Conservation (phyloP, 768 basidiomycete genomes). For the Mycena rebaudengoi region DNA sequence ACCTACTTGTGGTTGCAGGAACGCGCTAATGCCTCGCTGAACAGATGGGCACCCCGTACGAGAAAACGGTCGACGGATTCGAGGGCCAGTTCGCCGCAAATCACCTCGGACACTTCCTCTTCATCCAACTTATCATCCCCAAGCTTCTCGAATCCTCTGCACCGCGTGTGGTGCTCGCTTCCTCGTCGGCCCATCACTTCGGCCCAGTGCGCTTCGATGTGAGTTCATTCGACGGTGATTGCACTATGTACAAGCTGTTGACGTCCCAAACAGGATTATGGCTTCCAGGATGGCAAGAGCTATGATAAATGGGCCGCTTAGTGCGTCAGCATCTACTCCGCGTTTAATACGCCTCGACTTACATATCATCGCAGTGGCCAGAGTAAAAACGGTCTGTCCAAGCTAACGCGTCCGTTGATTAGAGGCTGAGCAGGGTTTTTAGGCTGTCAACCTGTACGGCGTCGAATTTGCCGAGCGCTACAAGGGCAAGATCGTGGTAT, state of each 20-base stretch:
- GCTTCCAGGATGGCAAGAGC: constrained; percentile 11
- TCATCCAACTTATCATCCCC: constrained; percentile 30
- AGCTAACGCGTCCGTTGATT: constrained; percentile 1
- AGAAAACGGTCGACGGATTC: constrained; percentile 28
- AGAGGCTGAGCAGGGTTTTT: neutral
- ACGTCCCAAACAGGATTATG: neutral
- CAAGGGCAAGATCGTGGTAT: constrained; percentile 2
- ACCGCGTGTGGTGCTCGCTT: constrained; percentile 2
- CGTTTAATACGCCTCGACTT: neutral
- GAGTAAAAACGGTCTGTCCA: neutral
- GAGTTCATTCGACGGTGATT: neutral
- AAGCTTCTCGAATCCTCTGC: constrained; percentile 10
- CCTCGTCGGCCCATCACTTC: constrained; percentile 7
- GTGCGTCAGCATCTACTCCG: neutral
- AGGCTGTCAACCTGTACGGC: constrained; percentile 13
- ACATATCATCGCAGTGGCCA: neutral
- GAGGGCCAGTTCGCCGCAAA: constrained; percentile 33
- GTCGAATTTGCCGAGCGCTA: constrained; percentile 8
- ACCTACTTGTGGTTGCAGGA: neutral
- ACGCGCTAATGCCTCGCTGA: neutral
- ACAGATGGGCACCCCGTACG: constrained; percentile 31
- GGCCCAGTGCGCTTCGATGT: constrained; percentile 18
- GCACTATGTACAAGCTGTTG: neutral
- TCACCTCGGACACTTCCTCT: constrained; percentile 32
- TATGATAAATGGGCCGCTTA: constrained; percentile 20